Evolutionary conservation across 164 flowering plant genomes (phyloP).

Genomic region (Malania oleifera): DNA sequence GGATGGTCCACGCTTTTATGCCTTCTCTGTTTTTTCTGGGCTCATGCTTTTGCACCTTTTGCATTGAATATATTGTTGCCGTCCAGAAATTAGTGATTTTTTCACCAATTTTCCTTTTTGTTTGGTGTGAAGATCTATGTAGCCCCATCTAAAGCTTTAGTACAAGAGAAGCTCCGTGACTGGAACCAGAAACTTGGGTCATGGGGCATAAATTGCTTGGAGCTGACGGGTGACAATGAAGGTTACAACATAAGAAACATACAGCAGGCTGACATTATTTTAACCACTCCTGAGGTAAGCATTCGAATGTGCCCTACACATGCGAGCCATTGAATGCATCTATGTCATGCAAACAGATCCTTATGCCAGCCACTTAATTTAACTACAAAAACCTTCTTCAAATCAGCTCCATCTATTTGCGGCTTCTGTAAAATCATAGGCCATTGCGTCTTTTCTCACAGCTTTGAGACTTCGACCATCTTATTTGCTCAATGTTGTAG

Average conservation of each 20-base stretch:
- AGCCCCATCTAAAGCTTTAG: constrained; percentile 96
- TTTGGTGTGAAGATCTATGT: constrained; percentile 62
- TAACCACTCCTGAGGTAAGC: constrained; percentile 96
- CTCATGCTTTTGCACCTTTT: not conserved
- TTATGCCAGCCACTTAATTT: not conserved
- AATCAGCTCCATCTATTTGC: not conserved
- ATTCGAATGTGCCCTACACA: not conserved
- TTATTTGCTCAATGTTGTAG: not conserved
- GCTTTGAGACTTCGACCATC: not conserved
- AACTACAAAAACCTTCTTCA: not conserved
- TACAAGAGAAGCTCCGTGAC: constrained; percentile 92
- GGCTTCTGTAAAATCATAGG: not conserved
- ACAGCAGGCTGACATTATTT: constrained; percentile 82
- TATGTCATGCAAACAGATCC: not conserved
- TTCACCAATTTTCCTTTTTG: constrained; percentile 3
- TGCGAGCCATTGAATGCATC: not conserved
- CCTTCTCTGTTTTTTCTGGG: not conserved
- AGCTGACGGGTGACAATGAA: constrained; percentile 93
- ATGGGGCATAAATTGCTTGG: constrained; percentile 83
- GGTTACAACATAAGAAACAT: constrained; percentile 48
- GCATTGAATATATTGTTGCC: not conserved
- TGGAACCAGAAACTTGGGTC: constrained; percentile 89
- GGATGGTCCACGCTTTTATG: too few relatives aligned
- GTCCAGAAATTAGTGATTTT: constrained; percentile 3
- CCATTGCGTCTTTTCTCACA: not conserved